Conservation (phyloP, 2,329 filamentous ascomycete genomes). For the Fusarium secorum region DNA sequence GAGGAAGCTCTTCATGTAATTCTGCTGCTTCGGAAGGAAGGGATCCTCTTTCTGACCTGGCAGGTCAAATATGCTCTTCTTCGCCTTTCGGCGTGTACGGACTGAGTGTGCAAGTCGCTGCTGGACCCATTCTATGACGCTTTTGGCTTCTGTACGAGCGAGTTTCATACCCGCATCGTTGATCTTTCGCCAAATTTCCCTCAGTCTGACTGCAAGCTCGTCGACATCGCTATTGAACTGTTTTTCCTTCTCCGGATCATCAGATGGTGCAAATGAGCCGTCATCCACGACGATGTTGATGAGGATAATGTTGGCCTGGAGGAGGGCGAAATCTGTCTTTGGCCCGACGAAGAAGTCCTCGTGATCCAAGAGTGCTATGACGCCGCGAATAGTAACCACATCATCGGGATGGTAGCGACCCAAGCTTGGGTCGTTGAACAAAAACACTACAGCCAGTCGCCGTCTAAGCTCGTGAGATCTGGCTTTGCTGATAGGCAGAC, state of each 20-base stretch:
- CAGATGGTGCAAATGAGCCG: constrained; percentile 49
- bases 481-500: constrained; percentile 62
- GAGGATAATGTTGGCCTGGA: constrained; percentile 71
- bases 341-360: constrained; percentile 61
- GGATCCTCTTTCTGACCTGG: constrained; percentile 48
- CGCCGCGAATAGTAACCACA: constrained; percentile 51
- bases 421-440: constrained; percentile 61
- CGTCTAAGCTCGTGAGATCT: constrained; percentile 68
- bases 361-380: constrained; percentile 56
- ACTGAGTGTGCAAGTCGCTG: constrained; percentile 76
- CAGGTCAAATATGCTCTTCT: constrained; percentile 60
- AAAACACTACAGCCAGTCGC: constrained; percentile 69
- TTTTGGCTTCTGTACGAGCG: constrained; percentile 78
- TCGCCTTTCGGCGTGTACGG: constrained; percentile 67
- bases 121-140: constrained; percentile 75
- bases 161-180: constrained; percentile 77
- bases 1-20: constrained; percentile 60
- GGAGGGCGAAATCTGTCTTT: constrained; percentile 71
- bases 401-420: constrained; percentile 52
- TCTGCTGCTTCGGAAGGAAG: constrained; percentile 54
- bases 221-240: constrained; percentile 78
- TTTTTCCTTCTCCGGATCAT: constrained; percentile 45
- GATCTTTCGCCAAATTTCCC: constrained; percentile 68
- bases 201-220: constrained; percentile 66
- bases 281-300: constrained; percentile 80